These are phyloP conservation scores for Synchytrium microbalum DNA, from an alignment of 371 early-diverging fungal genomes.

Conservation along the genomic window DNA sequence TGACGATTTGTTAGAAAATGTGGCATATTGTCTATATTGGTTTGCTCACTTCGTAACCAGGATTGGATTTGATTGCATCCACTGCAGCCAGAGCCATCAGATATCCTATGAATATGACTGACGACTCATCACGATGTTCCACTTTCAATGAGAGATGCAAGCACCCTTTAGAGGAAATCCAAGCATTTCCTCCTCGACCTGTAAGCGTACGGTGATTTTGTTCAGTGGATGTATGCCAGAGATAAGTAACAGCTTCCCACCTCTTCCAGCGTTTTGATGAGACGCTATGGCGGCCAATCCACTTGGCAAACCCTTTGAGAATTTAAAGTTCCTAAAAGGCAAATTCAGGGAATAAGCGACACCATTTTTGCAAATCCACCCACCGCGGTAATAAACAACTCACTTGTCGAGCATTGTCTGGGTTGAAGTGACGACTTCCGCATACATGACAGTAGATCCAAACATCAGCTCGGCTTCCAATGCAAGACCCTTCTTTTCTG, in stretches of 20 bases:
- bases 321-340: constrained; percentile 41
- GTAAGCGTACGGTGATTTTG: neutral
- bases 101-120: constrained; percentile 84
- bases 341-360: neutral
- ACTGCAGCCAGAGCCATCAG: constrained; percentile 75
- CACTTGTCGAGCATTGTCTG: constrained; percentile 84
- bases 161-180: constrained; percentile 89
- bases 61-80: constrained; percentile 55
- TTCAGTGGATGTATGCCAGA: too few species aligned
- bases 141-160: constrained; percentile 76
- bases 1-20: neutral
- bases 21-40: neutral
- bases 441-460: constrained; percentile 69
- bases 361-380: constrained; percentile 5
- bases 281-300: constrained; percentile 74
- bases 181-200: constrained; percentile 83
- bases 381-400: neutral
- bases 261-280: constrained; percentile 69
- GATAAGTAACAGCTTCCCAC: constrained; percentile 26
- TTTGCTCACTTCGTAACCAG: constrained; percentile 56
- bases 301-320: constrained; percentile 56
- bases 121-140: constrained; percentile 48
- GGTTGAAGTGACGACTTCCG: constrained; percentile 71
- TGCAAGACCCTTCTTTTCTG: neutral
- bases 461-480: constrained; percentile 29